A percentile compares a stretch with the other conserved stretches of the same genome.
Evolutionary conservation across 1,284 basidiomycete genomes (phyloP).

Genomic region (Singerocomus rubriflavus): DNA sequence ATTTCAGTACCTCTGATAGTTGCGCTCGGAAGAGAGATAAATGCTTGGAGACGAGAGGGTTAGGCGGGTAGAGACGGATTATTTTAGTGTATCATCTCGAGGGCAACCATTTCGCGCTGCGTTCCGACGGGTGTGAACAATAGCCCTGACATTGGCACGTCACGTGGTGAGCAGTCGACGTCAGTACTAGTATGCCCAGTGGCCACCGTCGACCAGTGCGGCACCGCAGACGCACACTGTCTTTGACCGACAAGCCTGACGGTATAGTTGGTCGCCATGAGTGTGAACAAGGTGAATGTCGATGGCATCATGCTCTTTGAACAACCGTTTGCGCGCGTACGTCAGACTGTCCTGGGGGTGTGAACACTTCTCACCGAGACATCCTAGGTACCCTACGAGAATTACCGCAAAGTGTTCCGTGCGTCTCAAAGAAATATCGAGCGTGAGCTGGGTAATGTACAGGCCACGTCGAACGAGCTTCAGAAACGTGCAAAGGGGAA

Average conservation of each 20-base stretch:
- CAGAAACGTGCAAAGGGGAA: constrained; percentile 41
- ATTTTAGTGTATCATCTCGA: constrained; percentile 5
- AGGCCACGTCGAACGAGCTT: constrained; percentile 54
- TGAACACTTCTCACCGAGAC: constrained; percentile 12
- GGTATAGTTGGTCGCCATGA: constrained; percentile 32
- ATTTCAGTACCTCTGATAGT: constrained; percentile 80
- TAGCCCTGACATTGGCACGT: background rate
- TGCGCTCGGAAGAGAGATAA: constrained; percentile 67
- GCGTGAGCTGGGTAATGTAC: constrained; percentile 66
- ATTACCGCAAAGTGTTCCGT: constrained; percentile 80
- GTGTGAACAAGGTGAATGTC: constrained; percentile 52
- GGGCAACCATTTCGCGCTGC: constrained; percentile 9
- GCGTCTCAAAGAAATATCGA: constrained; percentile 78
- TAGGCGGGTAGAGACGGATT: constrained; percentile 22
- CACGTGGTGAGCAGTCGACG: constrained; percentile 31
- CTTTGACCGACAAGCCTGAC: constrained; percentile 10
- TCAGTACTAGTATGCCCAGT: background rate
- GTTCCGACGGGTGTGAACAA: constrained; percentile 16
- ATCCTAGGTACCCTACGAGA: constrained; percentile 78
- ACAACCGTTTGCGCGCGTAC: constrained; percentile 78
- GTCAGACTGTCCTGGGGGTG: constrained; percentile 23
- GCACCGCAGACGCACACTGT: background rate
- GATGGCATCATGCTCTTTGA: constrained; percentile 86
- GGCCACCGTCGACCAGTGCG: too few species aligned
- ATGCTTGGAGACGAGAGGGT: constrained; percentile 48